phyloP scores from a whole-genome alignment of 2,329 filamentous ascomycete species.

The Cordyceps cateniannulata region DNA sequence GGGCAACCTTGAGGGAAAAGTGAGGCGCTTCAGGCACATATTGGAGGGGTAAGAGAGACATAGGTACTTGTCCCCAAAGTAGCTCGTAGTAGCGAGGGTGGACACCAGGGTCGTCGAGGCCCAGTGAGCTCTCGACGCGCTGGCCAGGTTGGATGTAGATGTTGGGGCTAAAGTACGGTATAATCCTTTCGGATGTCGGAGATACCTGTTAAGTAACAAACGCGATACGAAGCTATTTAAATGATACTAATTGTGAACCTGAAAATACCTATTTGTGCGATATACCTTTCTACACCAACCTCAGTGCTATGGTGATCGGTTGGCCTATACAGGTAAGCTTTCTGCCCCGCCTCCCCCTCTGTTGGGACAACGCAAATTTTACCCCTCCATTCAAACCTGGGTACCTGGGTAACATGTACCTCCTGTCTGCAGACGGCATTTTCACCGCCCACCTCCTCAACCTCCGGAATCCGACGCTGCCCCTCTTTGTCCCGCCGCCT shows the following conservation, averaged over 20 bases:
- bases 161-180: no score
- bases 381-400: conserved; percentile 2
- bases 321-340: neutral
- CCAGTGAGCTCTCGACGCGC: conserved; percentile 7
- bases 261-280: no score
- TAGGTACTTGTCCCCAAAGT: neutral
- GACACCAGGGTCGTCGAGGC: neutral
- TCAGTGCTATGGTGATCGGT: neutral
- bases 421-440: neutral
- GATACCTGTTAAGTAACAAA: no score
- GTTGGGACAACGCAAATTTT: conserved; percentile 8
- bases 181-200: no score
- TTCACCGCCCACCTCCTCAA: conserved; percentile 6
- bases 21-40: neutral
- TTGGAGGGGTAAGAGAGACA: neutral
- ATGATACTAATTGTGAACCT: no score
- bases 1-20: conserved; percentile 1
- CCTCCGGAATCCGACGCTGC: conserved; percentile 9
- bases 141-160: no score
- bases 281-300: no score
- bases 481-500: conserved; percentile 9
- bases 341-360: conserved; percentile 1
- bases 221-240: no score
- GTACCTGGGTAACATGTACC: neutral
- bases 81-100: neutral